A percentile compares a stretch with the other conserved stretches of the same genome.
phyloP scores from a whole-genome alignment of 2,329 filamentous ascomycete genomes.

The Seiridium unicorne region DNA sequence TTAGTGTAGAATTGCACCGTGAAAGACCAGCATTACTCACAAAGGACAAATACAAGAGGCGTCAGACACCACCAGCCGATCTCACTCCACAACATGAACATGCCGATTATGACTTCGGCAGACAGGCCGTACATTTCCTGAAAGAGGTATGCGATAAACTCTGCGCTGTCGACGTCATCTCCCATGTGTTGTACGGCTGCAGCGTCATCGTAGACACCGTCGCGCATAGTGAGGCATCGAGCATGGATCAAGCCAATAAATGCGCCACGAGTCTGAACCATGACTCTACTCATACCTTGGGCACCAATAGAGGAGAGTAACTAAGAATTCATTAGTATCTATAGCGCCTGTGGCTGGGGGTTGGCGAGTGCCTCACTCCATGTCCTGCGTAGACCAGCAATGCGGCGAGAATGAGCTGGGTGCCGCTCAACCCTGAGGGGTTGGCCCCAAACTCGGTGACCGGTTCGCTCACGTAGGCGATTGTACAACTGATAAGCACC shows the following conservation, averaged over 20 bases:
- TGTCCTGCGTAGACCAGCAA: constrained; percentile 33
- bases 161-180: not conserved
- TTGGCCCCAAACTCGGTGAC: not conserved
- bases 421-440: not conserved
- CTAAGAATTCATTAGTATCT: not conserved
- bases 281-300: not conserved
- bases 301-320: not conserved
- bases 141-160: not conserved
- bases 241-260: constrained; percentile 5
- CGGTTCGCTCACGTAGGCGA: not conserved
- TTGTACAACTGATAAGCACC: not conserved
- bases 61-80: constrained; percentile 6
- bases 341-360: not conserved
- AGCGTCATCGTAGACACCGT: constrained; percentile 6
- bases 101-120: not conserved
- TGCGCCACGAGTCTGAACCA: not conserved
- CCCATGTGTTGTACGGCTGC: constrained; percentile 7
- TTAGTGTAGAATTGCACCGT: not conserved
- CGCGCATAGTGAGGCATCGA: not conserved
- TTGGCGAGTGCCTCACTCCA: constrained; percentile 27
- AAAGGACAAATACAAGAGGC: not conserved
- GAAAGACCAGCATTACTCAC: not conserved
- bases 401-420: constrained; percentile 30
- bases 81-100: constrained; percentile 1
- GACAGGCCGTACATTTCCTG: not conserved